Conservation (phyloP, 352 stramenopile species). For the Globisporangium middletonii region DNA sequence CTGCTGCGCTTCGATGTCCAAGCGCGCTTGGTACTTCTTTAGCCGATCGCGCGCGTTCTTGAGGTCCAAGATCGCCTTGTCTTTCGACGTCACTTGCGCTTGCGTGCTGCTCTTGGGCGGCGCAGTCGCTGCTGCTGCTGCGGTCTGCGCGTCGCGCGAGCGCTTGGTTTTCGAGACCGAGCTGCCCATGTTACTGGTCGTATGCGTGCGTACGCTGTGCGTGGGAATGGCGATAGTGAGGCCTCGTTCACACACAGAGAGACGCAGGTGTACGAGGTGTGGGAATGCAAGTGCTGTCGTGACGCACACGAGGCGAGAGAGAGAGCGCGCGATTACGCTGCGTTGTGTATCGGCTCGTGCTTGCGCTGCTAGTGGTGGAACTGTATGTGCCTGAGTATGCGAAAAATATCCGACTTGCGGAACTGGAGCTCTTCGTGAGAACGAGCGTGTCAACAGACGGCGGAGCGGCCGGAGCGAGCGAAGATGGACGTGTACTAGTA, state of each 20-base stretch:
- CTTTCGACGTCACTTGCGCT: conserved; percentile 77
- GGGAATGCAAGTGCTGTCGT: too few relatives aligned
- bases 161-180: conserved; percentile 54
- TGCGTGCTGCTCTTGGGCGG: conserved; percentile 21
- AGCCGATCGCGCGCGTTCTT: conserved; percentile 88
- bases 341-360: too few relatives aligned
- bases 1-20: conserved; percentile 77
- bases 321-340: too few relatives aligned
- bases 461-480: too few relatives aligned
- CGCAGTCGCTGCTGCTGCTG: conserved; percentile 1
- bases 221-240: too few relatives aligned
- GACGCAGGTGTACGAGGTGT: too few relatives aligned
- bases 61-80: conserved; percentile 85
- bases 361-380: not conserved
- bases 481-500: not conserved
- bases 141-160: conserved; percentile 8
- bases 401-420: not conserved
- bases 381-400: too few relatives aligned
- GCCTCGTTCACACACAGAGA: too few relatives aligned
- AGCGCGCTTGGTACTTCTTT: conserved; percentile 75
- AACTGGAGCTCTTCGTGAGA: not conserved
- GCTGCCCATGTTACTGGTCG: conserved; percentile 6
- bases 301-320: too few relatives aligned
- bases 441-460: not conserved
- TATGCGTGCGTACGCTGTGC: too few relatives aligned